A percentile compares a stretch with the other conserved stretches of the same genome.
Conservation (phyloP, 257 asterid species). For the Hygrophila difformis region DNA sequence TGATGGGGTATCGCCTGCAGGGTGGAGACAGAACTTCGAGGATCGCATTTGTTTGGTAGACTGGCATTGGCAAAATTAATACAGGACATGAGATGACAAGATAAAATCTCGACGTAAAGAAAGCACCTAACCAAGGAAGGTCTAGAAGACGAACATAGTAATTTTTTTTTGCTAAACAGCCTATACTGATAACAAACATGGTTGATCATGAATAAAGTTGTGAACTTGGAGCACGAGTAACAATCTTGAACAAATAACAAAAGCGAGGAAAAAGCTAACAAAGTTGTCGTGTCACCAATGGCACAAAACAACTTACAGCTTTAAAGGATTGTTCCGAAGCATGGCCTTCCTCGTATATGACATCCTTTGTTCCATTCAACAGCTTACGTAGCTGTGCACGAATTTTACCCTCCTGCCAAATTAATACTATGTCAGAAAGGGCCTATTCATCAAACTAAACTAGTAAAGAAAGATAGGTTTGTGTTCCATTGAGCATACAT, state of each 20-base stretch:
- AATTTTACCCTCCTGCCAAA: slow-evolving; percentile 73
- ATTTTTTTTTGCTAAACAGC: too few relatives aligned
- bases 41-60: slow-evolving; percentile 78
- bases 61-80: slow-evolving; percentile 25
- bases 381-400: slow-evolving; percentile 47
- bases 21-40: slow-evolving; percentile 83
- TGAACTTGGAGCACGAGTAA: background rate
- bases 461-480: too few relatives aligned
- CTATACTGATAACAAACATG: too few relatives aligned
- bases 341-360: slow-evolving; percentile 52
- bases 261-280: too few relatives aligned
- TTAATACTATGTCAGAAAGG: slow-evolving; percentile 1
- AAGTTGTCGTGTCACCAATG: background rate
- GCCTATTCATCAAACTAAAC: too few relatives aligned
- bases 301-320: slow-evolving; percentile 45
- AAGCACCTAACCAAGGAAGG: too few relatives aligned
- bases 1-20: slow-evolving; percentile 98
- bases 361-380: slow-evolving; percentile 50
- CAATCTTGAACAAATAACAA: background rate
- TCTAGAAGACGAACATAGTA: too few relatives aligned
- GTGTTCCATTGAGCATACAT: slow-evolving; percentile 36
- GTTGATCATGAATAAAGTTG: too few relatives aligned
- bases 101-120: too few relatives aligned
- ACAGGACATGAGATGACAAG: slow-evolving; percentile 9
- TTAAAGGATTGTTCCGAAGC: slow-evolving; percentile 73